A percentile compares a stretch with the other conserved stretches of the same genome.
These are phyloP conservation scores for Picea engelmannii DNA, from an alignment of 83 land plant species.

Conservation along the genomic window DNA sequence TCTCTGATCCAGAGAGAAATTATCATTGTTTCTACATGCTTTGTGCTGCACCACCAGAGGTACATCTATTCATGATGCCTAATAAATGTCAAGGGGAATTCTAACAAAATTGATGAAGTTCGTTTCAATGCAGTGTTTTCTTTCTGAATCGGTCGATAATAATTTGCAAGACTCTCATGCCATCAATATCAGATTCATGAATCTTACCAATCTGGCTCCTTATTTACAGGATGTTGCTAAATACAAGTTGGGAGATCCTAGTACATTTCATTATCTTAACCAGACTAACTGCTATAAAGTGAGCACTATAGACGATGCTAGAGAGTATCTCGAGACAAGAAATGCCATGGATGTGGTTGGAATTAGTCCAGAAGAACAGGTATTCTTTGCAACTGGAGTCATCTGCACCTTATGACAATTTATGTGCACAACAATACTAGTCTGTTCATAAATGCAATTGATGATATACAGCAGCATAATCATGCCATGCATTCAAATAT, in stretches of 20 bases:
- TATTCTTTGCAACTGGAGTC: too few relatives aligned
- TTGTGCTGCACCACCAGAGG: slow-evolving; percentile 81
- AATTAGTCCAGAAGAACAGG: too few relatives aligned
- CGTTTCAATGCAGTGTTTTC: background rate
- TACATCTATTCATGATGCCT: slow-evolving; percentile 19
- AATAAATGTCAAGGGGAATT: background rate
- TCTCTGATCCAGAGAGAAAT: slow-evolving; percentile 93
- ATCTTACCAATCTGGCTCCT: background rate
- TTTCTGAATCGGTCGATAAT: background rate
- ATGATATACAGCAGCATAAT: too few relatives aligned
- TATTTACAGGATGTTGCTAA: slow-evolving; percentile 70
- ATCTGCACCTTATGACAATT: too few relatives aligned
- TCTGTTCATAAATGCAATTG: too few relatives aligned
- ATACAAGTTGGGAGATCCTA: slow-evolving; percentile 78
- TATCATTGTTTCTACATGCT: slow-evolving; percentile 98
- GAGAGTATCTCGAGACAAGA: too few relatives aligned
- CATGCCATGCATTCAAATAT: too few relatives aligned
- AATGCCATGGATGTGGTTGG: too few relatives aligned
- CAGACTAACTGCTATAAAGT: slow-evolving; percentile 85
- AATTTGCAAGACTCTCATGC: too few relatives aligned
- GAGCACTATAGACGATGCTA: slow-evolving; percentile 70
- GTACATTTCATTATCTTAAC: slow-evolving; percentile 81
- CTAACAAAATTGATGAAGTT: too few relatives aligned
- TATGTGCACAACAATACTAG: too few relatives aligned
- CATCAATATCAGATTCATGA: slow-evolving; percentile 1